These are phyloP conservation scores for Apophysomyces elegans DNA, from an alignment of 371 early-diverging fungal genomes.

Conservation along the genomic window DNA sequence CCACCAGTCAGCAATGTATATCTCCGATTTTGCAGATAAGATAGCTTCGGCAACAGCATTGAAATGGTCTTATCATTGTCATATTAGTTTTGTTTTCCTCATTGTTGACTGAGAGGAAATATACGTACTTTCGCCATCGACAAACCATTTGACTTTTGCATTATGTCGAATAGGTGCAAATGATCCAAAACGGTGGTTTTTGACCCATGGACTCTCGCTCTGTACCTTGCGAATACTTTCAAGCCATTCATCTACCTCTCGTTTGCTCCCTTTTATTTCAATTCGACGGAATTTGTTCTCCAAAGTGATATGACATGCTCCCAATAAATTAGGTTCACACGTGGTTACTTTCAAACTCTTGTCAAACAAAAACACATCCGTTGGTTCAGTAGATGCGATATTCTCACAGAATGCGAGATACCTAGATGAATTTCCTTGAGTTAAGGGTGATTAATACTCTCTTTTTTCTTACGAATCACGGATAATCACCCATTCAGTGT, in stretches of 20 bases:
- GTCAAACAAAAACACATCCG: slow-evolving; percentile 77
- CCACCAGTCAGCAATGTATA: slow-evolving; percentile 96
- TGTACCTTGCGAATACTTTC: slow-evolving; percentile 62
- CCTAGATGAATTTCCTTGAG: slow-evolving; percentile 15
- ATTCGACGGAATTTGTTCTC: slow-evolving; percentile 65
- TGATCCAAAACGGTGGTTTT: slow-evolving; percentile 71
- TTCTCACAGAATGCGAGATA: slow-evolving; percentile 64
- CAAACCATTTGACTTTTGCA: slow-evolving; percentile 77
- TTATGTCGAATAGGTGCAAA: slow-evolving; percentile 81
- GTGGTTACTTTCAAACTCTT: slow-evolving; percentile 56
- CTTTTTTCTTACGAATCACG: slow-evolving; percentile 68
- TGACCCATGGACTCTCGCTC: slow-evolving; percentile 72
- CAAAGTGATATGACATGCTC: slow-evolving; percentile 43
- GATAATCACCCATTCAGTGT: slow-evolving; percentile 73
- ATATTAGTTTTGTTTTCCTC: background rate
- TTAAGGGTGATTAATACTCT: background rate
- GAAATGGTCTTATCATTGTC: slow-evolving; percentile 70
- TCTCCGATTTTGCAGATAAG: slow-evolving; percentile 73
- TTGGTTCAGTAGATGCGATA: slow-evolving; percentile 57
- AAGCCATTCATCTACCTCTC: slow-evolving; percentile 70
- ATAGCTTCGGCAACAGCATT: slow-evolving; percentile 82
- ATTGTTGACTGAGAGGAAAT: slow-evolving; percentile 4
- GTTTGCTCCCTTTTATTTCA: slow-evolving; percentile 69
- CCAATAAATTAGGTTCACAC: slow-evolving; percentile 25
- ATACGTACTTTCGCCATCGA: slow-evolving; percentile 73